These are phyloP conservation scores for Colletotrichum falcatum DNA, from an alignment of 2,329 filamentous ascomycete species.

Conservation along the genomic window DNA sequence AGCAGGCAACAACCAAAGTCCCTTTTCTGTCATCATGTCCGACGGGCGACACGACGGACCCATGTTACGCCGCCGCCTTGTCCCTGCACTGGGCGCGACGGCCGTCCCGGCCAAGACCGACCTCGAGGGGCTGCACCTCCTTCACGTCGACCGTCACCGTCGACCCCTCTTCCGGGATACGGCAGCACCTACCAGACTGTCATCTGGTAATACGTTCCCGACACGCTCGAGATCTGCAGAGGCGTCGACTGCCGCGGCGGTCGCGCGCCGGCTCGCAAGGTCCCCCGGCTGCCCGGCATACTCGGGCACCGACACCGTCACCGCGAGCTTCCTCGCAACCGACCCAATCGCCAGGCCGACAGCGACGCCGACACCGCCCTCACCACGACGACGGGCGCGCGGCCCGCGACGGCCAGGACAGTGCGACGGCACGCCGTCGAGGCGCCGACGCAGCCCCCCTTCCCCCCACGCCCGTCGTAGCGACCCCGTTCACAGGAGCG, in stretches of 20 bases:
- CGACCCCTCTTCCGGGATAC: conserved; percentile 15
- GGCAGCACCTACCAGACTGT: conserved; percentile 56
- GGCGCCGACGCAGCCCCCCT: not conserved
- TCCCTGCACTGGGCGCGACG: conserved; percentile 46
- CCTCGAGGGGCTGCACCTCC: conserved; percentile 57
- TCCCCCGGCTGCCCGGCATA: conserved; percentile 72
- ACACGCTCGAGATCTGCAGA: conserved; percentile 72
- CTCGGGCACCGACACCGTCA: conserved; percentile 58
- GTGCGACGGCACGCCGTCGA: not conserved
- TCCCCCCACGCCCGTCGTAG: no score
- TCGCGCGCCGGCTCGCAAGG: conserved; percentile 69
- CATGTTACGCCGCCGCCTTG: conserved; percentile 26
- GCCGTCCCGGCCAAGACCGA: conserved; percentile 57
- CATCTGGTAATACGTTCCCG: conserved; percentile 72
- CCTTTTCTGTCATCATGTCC: not conserved
- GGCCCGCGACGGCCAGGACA: not conserved
- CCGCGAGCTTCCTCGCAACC: conserved; percentile 13
- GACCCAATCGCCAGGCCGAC: conserved; percentile 1
- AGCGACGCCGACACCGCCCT: not conserved
- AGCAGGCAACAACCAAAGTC: not conserved
- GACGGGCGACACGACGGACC: not conserved
- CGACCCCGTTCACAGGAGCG: not conserved
- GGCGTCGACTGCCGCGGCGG: conserved; percentile 76
- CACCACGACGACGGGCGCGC: not conserved
- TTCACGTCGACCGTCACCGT: conserved; percentile 48